Base-by-base conservation (phyloP, 306 rosid species). In the Fragaria vesca region DNA sequence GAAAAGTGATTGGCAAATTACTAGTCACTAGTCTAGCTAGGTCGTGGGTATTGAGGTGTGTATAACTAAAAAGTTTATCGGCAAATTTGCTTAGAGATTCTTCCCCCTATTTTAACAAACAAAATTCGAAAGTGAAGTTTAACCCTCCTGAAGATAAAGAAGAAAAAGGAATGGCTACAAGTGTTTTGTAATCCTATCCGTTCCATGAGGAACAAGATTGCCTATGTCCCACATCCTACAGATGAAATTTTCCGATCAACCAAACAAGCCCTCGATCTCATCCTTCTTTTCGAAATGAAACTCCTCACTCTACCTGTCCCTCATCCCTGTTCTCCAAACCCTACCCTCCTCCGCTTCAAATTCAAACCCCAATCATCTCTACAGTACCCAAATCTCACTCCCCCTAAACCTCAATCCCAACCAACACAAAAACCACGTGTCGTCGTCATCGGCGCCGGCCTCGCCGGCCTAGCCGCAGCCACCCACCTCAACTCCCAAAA, bases 401-500 rank as follows among this genome's bases (percentile, higher is more conserved):
- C 70, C 15, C 71, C 38, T 21, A 75, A 61, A 75, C 5, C 86
- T 78, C 83, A 69, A 78, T 40, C 83, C 75, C 71, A 78, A 30
- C 79, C 11, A 26, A 32, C 55, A 79, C 73, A 34, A 73, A 47
- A 28, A 70, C 46, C 50, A 81, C 90, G 89, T 26, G 97, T 85
- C 71, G 60, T 91, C 13, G 65, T 95, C 80, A 65, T 95, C 24
- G 93, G 97, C n/a, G 96, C 90, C 6, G 97, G 98, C 43, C 97
- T 95, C 2, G 89, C 97, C 0, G 97, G 98, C 72, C 73, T 95
- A 1, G 92, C 98, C 16, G 91, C 94, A 6, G 97, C 97, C 47
- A 86, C 83, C 52, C 94, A 90, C 55, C 97, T 95, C 80, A 76
- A 82, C 78, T 81, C 93, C 75, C 67, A 71, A 2, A 93, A 86